Conservation (phyloP, 495 filamentous ascomycete species). For the Penicillium manginii region DNA sequence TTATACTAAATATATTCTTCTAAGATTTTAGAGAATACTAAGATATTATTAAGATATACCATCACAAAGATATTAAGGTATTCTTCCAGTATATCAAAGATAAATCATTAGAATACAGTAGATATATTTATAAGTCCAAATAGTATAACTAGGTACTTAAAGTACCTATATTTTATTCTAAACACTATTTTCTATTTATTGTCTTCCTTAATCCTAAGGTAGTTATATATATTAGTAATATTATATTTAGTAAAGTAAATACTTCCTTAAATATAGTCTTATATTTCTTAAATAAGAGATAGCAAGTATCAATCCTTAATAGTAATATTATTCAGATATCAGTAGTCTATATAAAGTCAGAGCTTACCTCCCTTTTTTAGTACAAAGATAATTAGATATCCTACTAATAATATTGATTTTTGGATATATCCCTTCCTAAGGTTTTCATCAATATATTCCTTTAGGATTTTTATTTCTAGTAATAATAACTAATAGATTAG, state of each 20-base stretch:
- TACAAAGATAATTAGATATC: conserved; percentile 24
- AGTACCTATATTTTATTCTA: conserved; percentile 30
- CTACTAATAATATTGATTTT: conserved; percentile 14
- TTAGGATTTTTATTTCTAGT: neutral
- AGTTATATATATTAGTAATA: conserved; percentile 14
- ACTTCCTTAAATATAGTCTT: conserved; percentile 17
- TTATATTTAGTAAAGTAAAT: conserved; percentile 28
- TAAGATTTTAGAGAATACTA: conserved; percentile 26
- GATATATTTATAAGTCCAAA: conserved; percentile 20
- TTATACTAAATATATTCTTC: neutral
- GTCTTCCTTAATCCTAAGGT: conserved; percentile 10
- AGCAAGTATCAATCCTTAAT: conserved; percentile 25
- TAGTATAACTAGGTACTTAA: conserved; percentile 26
- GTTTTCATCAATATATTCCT: conserved; percentile 23
- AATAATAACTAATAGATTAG: neutral
- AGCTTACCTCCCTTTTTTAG: conserved; percentile 20
- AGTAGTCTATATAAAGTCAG: conserved; percentile 26
- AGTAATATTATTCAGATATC: conserved; percentile 24
- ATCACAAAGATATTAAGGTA: conserved; percentile 29
- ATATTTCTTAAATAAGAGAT: conserved; percentile 16
- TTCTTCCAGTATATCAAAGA: conserved; percentile 30
- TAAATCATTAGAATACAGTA: conserved; percentile 33
- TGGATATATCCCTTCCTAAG: no score
- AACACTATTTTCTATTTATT: conserved; percentile 42
- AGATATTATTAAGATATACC: conserved; percentile 39